Percentiles rank a stretch among this genome's conserved stretches.
Conservation (phyloP, 176 grass and related monocot species). For the Aegilops sharonensis region DNA sequence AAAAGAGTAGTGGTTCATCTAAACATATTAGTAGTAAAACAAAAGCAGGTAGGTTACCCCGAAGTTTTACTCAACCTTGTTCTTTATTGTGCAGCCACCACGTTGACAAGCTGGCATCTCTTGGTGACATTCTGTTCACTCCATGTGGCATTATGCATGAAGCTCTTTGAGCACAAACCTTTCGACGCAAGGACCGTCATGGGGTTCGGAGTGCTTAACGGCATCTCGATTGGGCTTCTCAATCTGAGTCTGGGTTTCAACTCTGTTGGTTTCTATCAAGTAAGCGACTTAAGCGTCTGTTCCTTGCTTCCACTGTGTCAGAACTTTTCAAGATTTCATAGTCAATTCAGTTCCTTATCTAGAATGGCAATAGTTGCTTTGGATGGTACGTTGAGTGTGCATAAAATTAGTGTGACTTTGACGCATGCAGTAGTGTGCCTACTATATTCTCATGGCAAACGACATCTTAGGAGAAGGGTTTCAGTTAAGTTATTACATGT, state of each 20-base stretch:
- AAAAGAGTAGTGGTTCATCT: not conserved
- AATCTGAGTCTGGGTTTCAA: constrained; percentile 98
- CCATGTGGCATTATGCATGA: constrained; percentile 91
- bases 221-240: constrained; percentile 97
- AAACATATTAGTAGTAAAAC: not conserved
- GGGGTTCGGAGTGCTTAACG: constrained; percentile 96
- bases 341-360: not conserved
- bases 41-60: not conserved
- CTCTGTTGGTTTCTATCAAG: constrained; percentile 99
- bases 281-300: not conserved
- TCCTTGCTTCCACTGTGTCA: constrained; percentile 14
- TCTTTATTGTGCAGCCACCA: constrained; percentile 71
- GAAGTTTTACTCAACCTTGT: not conserved
- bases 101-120: constrained; percentile 99
- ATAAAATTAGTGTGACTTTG: not conserved
- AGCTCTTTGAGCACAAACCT: constrained; percentile 97
- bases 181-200: constrained; percentile 92
- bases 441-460: not conserved
- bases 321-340: not conserved
- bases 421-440: not conserved
- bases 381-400: not conserved
- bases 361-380: not conserved
- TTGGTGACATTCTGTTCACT: constrained; percentile 97
- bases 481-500: constrained; percentile 24
- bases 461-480: constrained; percentile 28